These are phyloP conservation scores for Suillus decipiens DNA, from an alignment of 768 basidiomycete species.

Conservation along the genomic window DNA sequence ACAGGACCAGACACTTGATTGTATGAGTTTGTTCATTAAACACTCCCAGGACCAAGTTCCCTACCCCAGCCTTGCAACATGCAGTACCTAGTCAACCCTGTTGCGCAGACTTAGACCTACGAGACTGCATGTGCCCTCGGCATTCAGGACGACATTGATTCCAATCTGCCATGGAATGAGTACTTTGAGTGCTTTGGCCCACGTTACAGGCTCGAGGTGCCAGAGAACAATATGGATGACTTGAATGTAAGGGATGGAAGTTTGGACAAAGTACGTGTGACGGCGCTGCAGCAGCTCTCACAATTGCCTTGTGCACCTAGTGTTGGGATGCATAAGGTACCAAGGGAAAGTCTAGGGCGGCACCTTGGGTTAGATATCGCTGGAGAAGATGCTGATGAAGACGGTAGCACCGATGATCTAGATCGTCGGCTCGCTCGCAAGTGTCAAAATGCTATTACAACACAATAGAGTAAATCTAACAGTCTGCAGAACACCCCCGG, in stretches of 20 bases:
- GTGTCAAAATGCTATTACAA: slow-evolving; percentile 26
- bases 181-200: slow-evolving; percentile 99
- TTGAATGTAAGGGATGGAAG: slow-evolving; percentile 81
- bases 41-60: too few relatives aligned
- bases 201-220: slow-evolving; percentile 89
- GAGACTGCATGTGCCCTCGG: slow-evolving; percentile 97
- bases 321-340: slow-evolving; percentile 83
- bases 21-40: too few relatives aligned
- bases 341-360: slow-evolving; percentile 62
- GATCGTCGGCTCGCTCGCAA: slow-evolving; percentile 73
- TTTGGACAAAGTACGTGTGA: slow-evolving; percentile 76
- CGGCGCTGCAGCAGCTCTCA: slow-evolving; percentile 55
- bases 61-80: too few relatives aligned
- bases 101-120: slow-evolving; percentile 93
- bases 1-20: too few relatives aligned
- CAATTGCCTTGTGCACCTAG: slow-evolving; percentile 77
- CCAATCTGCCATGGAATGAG: slow-evolving; percentile 80
- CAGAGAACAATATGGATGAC: slow-evolving; percentile 93
- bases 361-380: slow-evolving; percentile 61
- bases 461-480: slow-evolving; percentile 1
- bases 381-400: slow-evolving; percentile 45
- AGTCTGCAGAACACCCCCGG: slow-evolving; percentile 56
- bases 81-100: too few relatives aligned
- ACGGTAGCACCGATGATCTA: slow-evolving; percentile 52
- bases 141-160: slow-evolving; percentile 73